Conservation (phyloP, 306 rosid genomes). For the Cucumis sativus region DNA sequence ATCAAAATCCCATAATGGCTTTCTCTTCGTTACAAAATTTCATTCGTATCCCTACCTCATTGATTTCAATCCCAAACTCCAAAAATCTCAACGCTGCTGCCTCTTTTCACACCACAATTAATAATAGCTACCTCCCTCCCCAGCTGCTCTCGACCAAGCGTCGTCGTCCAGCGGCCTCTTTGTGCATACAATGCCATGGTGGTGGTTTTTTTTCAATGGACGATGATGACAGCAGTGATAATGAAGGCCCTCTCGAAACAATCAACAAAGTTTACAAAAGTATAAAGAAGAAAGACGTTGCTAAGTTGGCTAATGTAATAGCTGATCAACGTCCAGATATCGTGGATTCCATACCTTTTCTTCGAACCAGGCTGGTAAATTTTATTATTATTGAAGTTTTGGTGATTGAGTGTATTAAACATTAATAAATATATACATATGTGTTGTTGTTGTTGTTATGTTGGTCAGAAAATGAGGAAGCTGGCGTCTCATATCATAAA, state of each 20-base stretch:
- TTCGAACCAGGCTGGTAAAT: constrained; percentile 46
- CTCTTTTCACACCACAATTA: background rate
- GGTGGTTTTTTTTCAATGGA: constrained; percentile 1
- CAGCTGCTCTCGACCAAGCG: background rate
- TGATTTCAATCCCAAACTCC: background rate
- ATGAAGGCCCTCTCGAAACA: constrained; percentile 26
- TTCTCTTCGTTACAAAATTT: background rate
- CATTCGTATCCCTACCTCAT: background rate
- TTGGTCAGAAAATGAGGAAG: constrained; percentile 44
- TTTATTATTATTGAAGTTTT: too few species aligned
- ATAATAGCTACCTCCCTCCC: background rate
- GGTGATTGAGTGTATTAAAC: too few species aligned
- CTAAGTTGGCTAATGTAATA: constrained; percentile 27
- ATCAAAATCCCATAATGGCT: background rate
- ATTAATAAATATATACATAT: too few species aligned
- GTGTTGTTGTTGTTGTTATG: too few species aligned
- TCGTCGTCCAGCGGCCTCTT: background rate
- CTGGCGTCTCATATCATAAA: constrained; percentile 26
- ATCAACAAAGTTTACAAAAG: constrained; percentile 30
- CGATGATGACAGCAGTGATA: constrained; percentile 24
- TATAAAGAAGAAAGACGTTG: constrained; percentile 27
- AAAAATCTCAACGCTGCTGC: background rate
- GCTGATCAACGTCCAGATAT: constrained; percentile 32
- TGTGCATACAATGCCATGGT: background rate
- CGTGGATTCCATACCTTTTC: constrained; percentile 31